Evolutionary conservation across 345 rosid genomes (phyloP), one percentile per base, ranked within the genome.

Genomic region (Boechera divaricarpa): DNA sequence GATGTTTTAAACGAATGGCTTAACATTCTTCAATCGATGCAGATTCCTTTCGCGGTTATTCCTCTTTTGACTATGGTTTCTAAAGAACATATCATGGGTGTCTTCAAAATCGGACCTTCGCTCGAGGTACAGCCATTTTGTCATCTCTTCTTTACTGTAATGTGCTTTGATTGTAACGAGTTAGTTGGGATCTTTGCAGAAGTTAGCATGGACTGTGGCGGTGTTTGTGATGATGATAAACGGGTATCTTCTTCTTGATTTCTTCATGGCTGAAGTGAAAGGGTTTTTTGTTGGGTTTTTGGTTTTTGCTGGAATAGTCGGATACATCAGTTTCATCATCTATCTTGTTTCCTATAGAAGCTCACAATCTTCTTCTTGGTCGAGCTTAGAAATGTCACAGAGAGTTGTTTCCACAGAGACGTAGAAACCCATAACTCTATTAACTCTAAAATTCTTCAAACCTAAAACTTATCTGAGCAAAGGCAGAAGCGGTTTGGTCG

Each of bases 21-120:
- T 49, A 94, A 94, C 77, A 91, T 94, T 63, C 93, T 94, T 80
- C 97, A 90, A 79, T 94, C 97, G 10, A 82, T 94, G 81, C 98
- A 94, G 82, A 94, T 94, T 55, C 98, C 97, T 63, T 94, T 94
- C 61, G 98, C 97, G 0, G 87, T 94, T 24, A 86, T 92, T 67
- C 98, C 98, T 56, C 97, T 94, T 70, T 89, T 94, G 69, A 92
- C 96, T 35, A 77, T 94, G 88, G 98, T 83, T 38, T 81, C 97
- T 64, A 89, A 85, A 79, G 93, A 90, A 81, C 91, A 86, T 77
- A 79, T 91, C 77, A 89, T 94, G 97, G 98, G 98, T 48, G 72
- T 75, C 73, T 94, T 91, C 82, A 92, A 70, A 67, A 87, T 94
- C 61, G 89, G 93, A 35, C 91, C 92, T 70, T 32, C 80, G 38